Evolutionary conservation across 768 basidiomycete species (phyloP).

Genomic region (Russula griseocarnosa): DNA sequence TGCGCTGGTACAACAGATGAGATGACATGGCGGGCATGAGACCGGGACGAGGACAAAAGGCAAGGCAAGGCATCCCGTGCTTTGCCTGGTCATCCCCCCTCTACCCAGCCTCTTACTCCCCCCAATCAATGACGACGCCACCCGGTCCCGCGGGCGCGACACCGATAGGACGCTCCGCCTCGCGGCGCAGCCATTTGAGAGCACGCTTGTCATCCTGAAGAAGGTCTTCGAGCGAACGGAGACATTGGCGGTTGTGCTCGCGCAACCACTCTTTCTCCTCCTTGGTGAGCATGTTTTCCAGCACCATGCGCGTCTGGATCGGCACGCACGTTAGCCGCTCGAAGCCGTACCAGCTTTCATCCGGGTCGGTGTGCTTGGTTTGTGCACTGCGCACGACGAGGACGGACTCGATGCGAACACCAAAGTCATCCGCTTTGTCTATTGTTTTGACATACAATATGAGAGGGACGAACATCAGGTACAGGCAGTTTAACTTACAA

Average conservation of each 20-base stretch:
- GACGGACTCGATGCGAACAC: conserved; percentile 90
- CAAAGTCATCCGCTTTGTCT: conserved; percentile 77
- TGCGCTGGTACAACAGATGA: background rate
- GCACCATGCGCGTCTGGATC: conserved; percentile 87
- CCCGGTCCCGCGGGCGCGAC: conserved; percentile 59
- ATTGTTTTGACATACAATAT: background rate
- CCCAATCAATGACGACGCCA: conserved; percentile 78
- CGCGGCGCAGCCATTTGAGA: conserved; percentile 72
- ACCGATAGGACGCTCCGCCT: conserved; percentile 72
- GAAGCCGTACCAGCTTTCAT: conserved; percentile 81
- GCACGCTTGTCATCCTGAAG: conserved; percentile 79
- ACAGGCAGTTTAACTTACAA: conserved; percentile 49
- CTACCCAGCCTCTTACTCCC: conserved; percentile 39
- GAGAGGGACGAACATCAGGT: background rate
- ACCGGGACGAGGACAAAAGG: background rate
- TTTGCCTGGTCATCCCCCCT: too few species aligned
- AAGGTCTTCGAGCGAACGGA: conserved; percentile 56
- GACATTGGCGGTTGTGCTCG: conserved; percentile 79
- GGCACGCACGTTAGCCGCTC: conserved; percentile 93
- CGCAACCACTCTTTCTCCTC: conserved; percentile 85
- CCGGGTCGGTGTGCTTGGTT: conserved; percentile 70
- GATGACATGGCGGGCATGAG: background rate
- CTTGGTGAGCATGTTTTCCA: conserved; percentile 75
- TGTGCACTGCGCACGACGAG: conserved; percentile 66
- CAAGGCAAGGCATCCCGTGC: background rate